Percentiles rank a stretch among this genome's conserved stretches.
These are phyloP conservation scores for Calamus simplicifolius DNA, from an alignment of 176 grass and related monocot species.

Conservation along the genomic window DNA sequence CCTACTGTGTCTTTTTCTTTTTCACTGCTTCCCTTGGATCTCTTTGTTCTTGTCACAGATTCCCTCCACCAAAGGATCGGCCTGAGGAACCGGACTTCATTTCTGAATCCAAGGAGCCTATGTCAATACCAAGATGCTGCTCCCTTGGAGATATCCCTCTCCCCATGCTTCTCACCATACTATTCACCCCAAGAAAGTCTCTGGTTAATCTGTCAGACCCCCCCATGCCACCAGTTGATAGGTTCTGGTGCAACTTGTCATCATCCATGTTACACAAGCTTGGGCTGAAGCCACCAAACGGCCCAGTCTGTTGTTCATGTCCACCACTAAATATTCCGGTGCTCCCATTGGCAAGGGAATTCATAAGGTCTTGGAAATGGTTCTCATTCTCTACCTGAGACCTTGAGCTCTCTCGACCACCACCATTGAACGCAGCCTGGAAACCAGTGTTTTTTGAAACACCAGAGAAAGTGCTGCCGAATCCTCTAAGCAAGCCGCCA, in stretches of 20 bases:
- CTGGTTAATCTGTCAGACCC: constrained; percentile 36
- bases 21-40: no score
- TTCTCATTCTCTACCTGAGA: constrained; percentile 28
- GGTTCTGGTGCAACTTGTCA: constrained; percentile 25
- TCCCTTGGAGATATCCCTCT: constrained; percentile 5
- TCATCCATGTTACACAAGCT: constrained; percentile 24
- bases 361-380: constrained; percentile 81
- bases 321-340: no score
- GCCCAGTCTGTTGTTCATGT: no score
- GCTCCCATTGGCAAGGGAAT: constrained; percentile 34
- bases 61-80: constrained; percentile 5
- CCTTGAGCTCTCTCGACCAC: constrained; percentile 8
- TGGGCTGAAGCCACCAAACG: constrained; percentile 21
- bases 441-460: constrained; percentile 6
- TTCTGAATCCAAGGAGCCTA: constrained; percentile 55
- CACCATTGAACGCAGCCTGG: not conserved
- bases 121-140: constrained; percentile 28
- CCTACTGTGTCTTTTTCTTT: no score
- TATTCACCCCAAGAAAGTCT: constrained; percentile 88
- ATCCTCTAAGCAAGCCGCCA: constrained; percentile 41
- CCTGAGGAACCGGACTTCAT: constrained; percentile 40
- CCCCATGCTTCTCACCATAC: constrained; percentile 44
- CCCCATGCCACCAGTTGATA: not conserved
- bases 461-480: constrained; percentile 26
- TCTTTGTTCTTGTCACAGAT: not conserved